These are phyloP conservation scores for Xylaria sp. DNA, from an alignment of 2,329 filamentous ascomycete species.

Conservation along the genomic window DNA sequence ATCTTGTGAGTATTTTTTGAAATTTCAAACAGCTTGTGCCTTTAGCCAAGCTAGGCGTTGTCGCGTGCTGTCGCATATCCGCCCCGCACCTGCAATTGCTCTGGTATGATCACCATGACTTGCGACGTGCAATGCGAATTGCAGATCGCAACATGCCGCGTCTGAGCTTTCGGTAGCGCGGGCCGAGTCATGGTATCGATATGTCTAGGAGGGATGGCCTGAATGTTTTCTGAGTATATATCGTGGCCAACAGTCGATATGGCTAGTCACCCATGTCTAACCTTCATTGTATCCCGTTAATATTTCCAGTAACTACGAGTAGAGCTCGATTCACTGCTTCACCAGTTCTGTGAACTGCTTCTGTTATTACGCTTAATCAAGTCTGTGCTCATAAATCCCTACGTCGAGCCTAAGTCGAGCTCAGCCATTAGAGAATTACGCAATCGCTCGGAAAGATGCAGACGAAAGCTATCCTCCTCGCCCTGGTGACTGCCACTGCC, in stretches of 20 bases:
- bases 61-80: slow-evolving; percentile 23
- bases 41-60: slow-evolving; percentile 21
- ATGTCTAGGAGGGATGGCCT: not conserved
- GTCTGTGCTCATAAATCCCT: slow-evolving; percentile 16
- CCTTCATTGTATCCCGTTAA: not conserved
- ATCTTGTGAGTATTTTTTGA: not conserved
- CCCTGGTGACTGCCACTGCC: slow-evolving; percentile 37
- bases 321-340: slow-evolving; percentile 33
- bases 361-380: slow-evolving; percentile 33
- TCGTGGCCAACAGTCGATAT: not conserved
- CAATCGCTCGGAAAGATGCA: slow-evolving; percentile 38
- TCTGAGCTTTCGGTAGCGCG: slow-evolving; percentile 14
- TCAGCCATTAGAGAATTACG: not conserved
- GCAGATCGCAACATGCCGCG: slow-evolving; percentile 13
- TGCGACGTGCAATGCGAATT: slow-evolving; percentile 23
- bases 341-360: slow-evolving; percentile 41
- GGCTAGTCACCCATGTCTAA: not conserved
- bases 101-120: slow-evolving; percentile 28
- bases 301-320: slow-evolving; percentile 33
- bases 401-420: not conserved
- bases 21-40: not conserved
- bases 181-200: not conserved
- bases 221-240: slow-evolving; percentile 4
- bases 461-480: slow-evolving; percentile 39
- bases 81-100: slow-evolving; percentile 5